Evolutionary conservation across 371 early-diverging fungal genomes (phyloP).

Genomic region (Apophysomyces variabilis): DNA sequence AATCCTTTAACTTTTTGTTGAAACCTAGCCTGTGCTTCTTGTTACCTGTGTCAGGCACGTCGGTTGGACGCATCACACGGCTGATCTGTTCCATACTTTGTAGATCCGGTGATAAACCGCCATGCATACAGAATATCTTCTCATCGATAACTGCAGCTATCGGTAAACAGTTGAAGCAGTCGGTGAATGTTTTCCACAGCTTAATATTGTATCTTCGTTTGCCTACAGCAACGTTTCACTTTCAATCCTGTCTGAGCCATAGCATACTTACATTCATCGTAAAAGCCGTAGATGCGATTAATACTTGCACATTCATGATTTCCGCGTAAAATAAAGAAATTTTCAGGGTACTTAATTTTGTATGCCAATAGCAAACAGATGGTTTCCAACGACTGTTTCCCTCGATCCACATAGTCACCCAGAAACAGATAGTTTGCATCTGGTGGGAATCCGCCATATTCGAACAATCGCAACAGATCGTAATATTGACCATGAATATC

Average conservation of each 20-base stretch:
- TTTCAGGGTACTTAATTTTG: constrained; percentile 95
- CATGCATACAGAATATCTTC: constrained; percentile 98
- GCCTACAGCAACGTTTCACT: constrained; percentile 24
- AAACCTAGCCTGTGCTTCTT: background rate
- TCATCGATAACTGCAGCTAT: constrained; percentile 96
- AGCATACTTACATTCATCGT: constrained; percentile 85
- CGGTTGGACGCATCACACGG: constrained; percentile 90
- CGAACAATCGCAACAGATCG: constrained; percentile 91
- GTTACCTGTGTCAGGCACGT: constrained; percentile 87
- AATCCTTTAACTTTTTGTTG: background rate
- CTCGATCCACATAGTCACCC: constrained; percentile 96
- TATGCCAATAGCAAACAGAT: constrained; percentile 80
- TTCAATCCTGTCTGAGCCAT: background rate
- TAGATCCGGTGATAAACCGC: constrained; percentile 95
- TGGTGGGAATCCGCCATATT: constrained; percentile 92
- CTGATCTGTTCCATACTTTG: constrained; percentile 93
- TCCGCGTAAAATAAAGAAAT: constrained; percentile 95
- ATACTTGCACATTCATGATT: constrained; percentile 95
- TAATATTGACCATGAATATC: constrained; percentile 90
- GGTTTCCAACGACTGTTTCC: constrained; percentile 85
- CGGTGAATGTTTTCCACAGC: constrained; percentile 97
- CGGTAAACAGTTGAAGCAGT: constrained; percentile 97
- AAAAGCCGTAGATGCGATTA: constrained; percentile 98
- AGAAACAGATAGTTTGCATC: constrained; percentile 91
- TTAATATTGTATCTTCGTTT: constrained; percentile 94